Conservation (phyloP, 2,329 filamentous ascomycete species). For the Sphaerulina populicola region DNA sequence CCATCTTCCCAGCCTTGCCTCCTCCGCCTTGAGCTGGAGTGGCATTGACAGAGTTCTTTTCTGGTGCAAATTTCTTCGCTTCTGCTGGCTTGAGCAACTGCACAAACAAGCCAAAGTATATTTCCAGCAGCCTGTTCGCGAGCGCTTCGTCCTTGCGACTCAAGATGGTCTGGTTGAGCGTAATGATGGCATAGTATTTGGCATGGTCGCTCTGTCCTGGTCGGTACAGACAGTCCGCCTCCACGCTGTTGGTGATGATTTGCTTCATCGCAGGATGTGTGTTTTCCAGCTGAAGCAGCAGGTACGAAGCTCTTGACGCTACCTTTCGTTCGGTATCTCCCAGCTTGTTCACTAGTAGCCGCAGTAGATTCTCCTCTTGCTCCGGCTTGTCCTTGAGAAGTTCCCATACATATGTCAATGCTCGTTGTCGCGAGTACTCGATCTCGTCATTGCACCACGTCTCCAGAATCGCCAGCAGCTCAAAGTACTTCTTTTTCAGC, state of each 20-base stretch:
- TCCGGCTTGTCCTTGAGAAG: slow-evolving; percentile 92
- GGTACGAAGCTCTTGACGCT: slow-evolving; percentile 82
- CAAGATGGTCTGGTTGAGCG: slow-evolving; percentile 90
- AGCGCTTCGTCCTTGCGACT: slow-evolving; percentile 74
- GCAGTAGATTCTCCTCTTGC: slow-evolving; percentile 87
- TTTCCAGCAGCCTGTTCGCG: slow-evolving; percentile 70
- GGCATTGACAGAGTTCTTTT: slow-evolving; percentile 24
- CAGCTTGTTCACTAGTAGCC: slow-evolving; percentile 89
- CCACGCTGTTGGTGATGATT: slow-evolving; percentile 73
- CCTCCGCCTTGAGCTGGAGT: slow-evolving; percentile 45
- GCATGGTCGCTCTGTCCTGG: slow-evolving; percentile 80
- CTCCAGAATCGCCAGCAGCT: slow-evolving; percentile 83
- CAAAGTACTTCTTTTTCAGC: slow-evolving; percentile 89
- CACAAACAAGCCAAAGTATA: slow-evolving; percentile 88
- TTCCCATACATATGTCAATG: slow-evolving; percentile 85
- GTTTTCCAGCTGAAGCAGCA: slow-evolving; percentile 82
- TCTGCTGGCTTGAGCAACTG: slow-evolving; percentile 61
- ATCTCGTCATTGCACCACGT: slow-evolving; percentile 92
- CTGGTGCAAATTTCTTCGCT: slow-evolving; percentile 25
- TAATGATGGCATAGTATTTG: slow-evolving; percentile 94
- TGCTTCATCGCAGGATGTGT: slow-evolving; percentile 90
- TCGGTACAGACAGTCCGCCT: slow-evolving; percentile 78
- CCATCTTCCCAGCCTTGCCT: slow-evolving; percentile 46
- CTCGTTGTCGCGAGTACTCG: slow-evolving; percentile 78
- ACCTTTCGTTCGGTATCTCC: slow-evolving; percentile 95